Evolutionary conservation across 768 basidiomycete genomes (phyloP), one percentile per base, ranked within the genome.

Genomic region (Tylopilus sp.): DNA sequence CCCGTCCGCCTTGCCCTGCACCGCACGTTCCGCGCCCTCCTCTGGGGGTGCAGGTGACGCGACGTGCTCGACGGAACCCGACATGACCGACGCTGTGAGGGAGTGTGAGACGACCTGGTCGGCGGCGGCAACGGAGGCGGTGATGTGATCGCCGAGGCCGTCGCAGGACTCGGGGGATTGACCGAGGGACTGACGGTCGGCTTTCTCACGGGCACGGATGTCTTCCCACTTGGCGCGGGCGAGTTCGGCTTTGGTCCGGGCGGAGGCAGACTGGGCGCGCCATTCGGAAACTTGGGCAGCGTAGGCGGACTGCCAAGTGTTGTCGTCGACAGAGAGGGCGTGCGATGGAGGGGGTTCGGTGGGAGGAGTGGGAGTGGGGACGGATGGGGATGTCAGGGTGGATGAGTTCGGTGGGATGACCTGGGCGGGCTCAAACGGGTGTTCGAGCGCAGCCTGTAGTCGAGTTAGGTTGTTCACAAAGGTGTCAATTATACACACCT

Each of bases 181-280:
- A 3, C 57, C 60, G 30, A 53, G 55, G 25, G 60, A 51, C 6
- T 73, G 67, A 46, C 72, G 72, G 68, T 87, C 83, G 30, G 72
- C 72, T 28, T 73, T 75, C 38, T 69, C 67, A 5, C 50, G 51
- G 12, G 51, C 50, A 7, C 90, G 79, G 43, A 86, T 72, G 15
- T 73, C 71, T 64, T 88, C 88, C 88, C 87, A 92, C 55, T 76
- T 75, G 39, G 76, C 77, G 10, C 89, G 85, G 66, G 83, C 81
- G 54, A 75, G 77, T 71, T 90, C 89, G 9, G 88, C 86, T 65
- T 85, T 89, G 63, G 80, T 74, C 46, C 88, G 83, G 40, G 83
- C 83, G 53, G 80, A 79, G 26, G 88, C 84, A 35, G 83, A 85
- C 59, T 83, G 80, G 21, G 79, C 79, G 36, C 84, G 83, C 91